phyloP scores from a whole-genome alignment of 106 monocot genomes.

The Dioscorea zingiberensis region DNA sequence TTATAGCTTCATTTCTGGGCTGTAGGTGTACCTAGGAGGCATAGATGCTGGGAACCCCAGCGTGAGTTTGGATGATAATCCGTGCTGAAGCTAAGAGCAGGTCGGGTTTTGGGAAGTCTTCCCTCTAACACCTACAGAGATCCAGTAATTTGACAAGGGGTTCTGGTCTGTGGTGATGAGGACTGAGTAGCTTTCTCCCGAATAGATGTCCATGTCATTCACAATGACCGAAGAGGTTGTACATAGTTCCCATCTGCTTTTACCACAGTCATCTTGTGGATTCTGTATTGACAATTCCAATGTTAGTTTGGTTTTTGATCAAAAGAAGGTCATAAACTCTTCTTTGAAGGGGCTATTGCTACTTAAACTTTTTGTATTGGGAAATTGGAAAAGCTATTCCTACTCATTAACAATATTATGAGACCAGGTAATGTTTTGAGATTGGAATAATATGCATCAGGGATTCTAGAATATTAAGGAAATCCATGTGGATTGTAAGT shows the following conservation, averaged over 20 bases:
- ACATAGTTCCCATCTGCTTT: slow-evolving; percentile 92
- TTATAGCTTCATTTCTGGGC: slow-evolving; percentile 68
- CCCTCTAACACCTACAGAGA: slow-evolving; percentile 62
- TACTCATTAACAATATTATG: too few relatives aligned
- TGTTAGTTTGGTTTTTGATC: not conserved
- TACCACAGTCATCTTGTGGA: slow-evolving; percentile 75
- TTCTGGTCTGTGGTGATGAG: slow-evolving; percentile 50
- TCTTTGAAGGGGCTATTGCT: too few relatives aligned
- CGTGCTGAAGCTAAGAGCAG: slow-evolving; percentile 52
- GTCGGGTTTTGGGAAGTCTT: slow-evolving; percentile 43
- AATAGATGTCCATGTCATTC: slow-evolving; percentile 67
- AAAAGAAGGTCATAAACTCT: not conserved
- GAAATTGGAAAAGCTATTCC: too few relatives aligned
- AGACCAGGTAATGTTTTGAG: too few relatives aligned
- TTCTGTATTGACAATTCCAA: slow-evolving; percentile 21
- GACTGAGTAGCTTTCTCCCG: slow-evolving; percentile 82
- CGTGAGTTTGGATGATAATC: slow-evolving; percentile 58
- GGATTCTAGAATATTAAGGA: too few relatives aligned
- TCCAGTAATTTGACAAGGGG: slow-evolving; percentile 64
- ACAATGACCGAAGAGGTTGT: slow-evolving; percentile 59
- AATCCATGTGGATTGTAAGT: too few relatives aligned
- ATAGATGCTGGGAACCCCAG: slow-evolving; percentile 17
- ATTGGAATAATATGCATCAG: too few relatives aligned
- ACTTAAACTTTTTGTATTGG: too few relatives aligned
- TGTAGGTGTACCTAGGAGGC: slow-evolving; percentile 38